phyloP scores from a whole-genome alignment of 2,329 filamentous ascomycete genomes.

The Orbilia oligospora region DNA sequence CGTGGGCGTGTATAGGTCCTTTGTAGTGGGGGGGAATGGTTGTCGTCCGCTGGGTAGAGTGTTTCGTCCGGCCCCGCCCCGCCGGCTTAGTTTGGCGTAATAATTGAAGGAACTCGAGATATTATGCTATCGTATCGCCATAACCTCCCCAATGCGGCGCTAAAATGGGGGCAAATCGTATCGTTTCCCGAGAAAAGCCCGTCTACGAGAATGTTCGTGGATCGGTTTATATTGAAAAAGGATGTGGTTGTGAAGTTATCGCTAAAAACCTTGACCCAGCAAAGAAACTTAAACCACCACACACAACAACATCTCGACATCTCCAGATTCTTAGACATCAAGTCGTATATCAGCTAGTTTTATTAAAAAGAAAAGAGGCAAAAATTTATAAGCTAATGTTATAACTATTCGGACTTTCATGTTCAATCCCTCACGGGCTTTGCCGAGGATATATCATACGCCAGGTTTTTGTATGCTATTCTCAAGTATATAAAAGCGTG shows the following conservation, averaged over 20 bases:
- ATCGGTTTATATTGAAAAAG: not conserved
- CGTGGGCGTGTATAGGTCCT: not conserved
- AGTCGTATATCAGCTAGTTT: too few relatives aligned
- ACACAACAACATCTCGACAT: slow-evolving; percentile 49
- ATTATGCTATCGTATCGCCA: slow-evolving; percentile 28
- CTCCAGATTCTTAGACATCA: not conserved
- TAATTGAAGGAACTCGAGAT: not conserved
- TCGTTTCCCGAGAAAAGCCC: not conserved
- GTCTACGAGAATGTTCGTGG: not conserved
- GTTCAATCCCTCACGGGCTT: slow-evolving; percentile 10
- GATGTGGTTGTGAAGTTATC: slow-evolving; percentile 32
- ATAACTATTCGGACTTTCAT: slow-evolving; percentile 31
- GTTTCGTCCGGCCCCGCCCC: not conserved
- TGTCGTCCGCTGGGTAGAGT: not conserved
- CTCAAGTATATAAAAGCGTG: not conserved
- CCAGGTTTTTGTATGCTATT: not conserved
- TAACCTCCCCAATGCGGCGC: slow-evolving; percentile 16
- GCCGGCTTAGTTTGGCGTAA: not conserved
- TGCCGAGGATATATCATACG: slow-evolving; percentile 5
- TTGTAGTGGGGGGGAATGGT: slow-evolving; percentile 21
- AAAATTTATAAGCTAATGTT: not conserved
- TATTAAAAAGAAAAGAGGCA: too few relatives aligned
- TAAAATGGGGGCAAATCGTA: slow-evolving; percentile 6
- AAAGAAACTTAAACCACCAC: slow-evolving; percentile 39
- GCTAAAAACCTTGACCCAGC: slow-evolving; percentile 58